Conservation (phyloP, 192 early-diverging fungal species). For the Pecoramyces ruminantium region DNA sequence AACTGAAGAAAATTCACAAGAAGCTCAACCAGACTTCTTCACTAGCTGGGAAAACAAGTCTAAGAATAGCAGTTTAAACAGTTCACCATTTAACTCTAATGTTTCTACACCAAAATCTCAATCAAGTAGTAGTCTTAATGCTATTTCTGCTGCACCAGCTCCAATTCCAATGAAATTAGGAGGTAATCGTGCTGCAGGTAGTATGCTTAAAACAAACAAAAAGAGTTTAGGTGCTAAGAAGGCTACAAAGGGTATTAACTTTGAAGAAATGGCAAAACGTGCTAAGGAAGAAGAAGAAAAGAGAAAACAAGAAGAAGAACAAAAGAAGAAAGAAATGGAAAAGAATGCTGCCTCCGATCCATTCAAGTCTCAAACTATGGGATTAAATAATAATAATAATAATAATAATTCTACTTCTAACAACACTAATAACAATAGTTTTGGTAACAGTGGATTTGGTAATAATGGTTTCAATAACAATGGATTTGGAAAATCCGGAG, state of each 20-base stretch:
- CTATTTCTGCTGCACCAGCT: conserved; percentile 14
- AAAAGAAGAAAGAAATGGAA: conserved; percentile 6
- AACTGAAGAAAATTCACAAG: conserved; percentile 4
- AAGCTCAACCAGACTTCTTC: conserved; percentile 44
- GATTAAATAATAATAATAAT: conserved; percentile 4
- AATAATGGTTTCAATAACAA: conserved; percentile 8
- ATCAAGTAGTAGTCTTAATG: not conserved
- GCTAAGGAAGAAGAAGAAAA: conserved; percentile 60
- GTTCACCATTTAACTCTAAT: conserved; percentile 13
- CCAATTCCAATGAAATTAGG: conserved; percentile 7
- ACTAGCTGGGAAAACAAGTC: conserved; percentile 29
- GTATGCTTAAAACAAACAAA: conserved; percentile 10
- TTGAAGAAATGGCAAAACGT: conserved; percentile 78
- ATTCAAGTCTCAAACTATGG: not conserved
- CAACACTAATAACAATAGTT: not conserved
- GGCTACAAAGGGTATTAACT: conserved; percentile 58
- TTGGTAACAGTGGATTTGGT: conserved; percentile 3
- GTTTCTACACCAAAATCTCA: conserved; percentile 10
- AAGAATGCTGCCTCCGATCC: conserved; percentile 11
- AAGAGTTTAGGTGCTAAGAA: conserved; percentile 83
- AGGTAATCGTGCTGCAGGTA: conserved; percentile 3
- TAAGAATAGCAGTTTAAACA: conserved; percentile 3
- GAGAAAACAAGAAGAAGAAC: conserved; percentile 26
- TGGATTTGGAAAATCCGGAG: not conserved
- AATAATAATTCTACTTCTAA: conserved; percentile 7